phyloP scores from a whole-genome alignment of 257 asterid genomes.

The Voacanga thouarsii region DNA sequence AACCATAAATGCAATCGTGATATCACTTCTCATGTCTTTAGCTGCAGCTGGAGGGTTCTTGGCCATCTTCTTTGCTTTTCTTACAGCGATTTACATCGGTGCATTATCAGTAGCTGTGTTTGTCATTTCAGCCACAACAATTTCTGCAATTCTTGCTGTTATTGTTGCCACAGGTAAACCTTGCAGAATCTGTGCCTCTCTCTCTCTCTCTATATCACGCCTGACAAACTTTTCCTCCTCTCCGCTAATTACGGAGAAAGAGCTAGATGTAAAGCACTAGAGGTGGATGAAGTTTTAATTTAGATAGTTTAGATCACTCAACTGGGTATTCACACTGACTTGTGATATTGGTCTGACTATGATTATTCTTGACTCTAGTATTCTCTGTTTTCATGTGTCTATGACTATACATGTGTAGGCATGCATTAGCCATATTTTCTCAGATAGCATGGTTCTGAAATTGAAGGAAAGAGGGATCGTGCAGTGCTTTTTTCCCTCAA shows the following conservation, averaged over 20 bases:
- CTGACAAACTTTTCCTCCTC: background rate
- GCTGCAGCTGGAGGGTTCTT: slow-evolving; percentile 90
- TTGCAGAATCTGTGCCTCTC: slow-evolving; percentile 1
- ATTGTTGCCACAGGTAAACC: slow-evolving; percentile 59
- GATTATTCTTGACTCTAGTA: background rate
- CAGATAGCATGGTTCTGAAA: background rate
- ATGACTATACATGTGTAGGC: background rate
- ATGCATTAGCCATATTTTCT: background rate
- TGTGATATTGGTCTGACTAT: background rate
- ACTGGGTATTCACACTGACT: background rate
- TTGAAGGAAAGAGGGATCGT: background rate
- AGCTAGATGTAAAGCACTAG: background rate
- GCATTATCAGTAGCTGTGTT: slow-evolving; percentile 54
- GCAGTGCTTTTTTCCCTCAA: background rate
- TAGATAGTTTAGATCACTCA: background rate
- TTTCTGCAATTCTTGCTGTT: slow-evolving; percentile 51
- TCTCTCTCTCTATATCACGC: background rate
- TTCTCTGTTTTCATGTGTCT: background rate
- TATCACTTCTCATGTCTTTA: slow-evolving; percentile 70
- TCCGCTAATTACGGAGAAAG: background rate
- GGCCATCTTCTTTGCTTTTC: slow-evolving; percentile 70
- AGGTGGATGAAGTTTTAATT: background rate
- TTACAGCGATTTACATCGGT: slow-evolving; percentile 64
- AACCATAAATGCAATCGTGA: slow-evolving; percentile 65
- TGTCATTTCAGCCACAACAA: slow-evolving; percentile 54